Base-by-base conservation (phyloP, 2,329 filamentous ascomycete genomes). In the Diaporthe sp. region DNA sequence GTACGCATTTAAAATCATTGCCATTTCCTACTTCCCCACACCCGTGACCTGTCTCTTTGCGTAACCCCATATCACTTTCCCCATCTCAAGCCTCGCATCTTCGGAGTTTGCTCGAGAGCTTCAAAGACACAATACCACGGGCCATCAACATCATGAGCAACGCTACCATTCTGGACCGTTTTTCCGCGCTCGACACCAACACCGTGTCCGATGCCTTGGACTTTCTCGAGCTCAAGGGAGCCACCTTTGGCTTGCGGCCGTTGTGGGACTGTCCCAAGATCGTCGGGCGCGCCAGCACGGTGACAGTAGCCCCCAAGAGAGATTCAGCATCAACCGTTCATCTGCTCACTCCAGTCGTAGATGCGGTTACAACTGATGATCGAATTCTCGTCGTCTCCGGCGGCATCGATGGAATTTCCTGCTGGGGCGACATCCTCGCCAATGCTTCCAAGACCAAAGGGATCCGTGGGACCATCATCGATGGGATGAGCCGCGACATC, bases 181-280 rank as follows among this genome's bases (percentile, higher is more conserved):
- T 63, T 17, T 63, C 12, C 37, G 37, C 37, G n/a, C 58, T 63
- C n/a, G 58, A 63, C 39, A 63, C 58, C n/a, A 63, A 44, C 13
- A 63, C 58, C n/a, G 58, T 63, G 6, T 63, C 58, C n/a, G 58
- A 63, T 44, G 58, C 58, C 58, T 28, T 63, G 37, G 58, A 63
- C 15, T 42, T 63, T 20, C 37, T 44, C 22, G 10, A 20, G 6
- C 37, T 63, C 6, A 44, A 28, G 28, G 58, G 58, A 6, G 58
- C 58, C 22, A 63, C 58, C 4, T 63, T 63, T n/a, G 58, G 58
- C 58, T 44, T 63, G 58, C 58, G 37, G n/a, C 58, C 58, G 2
- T n/a, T 63, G 28, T 63, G 58, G 58, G 58, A 63, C 58, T 63
- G 58, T 3, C 58, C 58, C 12, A 63, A 63, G n/a, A 63, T 63